Percentiles rank a stretch among this genome's conserved stretches.
These are phyloP conservation scores for Phytophthora capsici DNA, from an alignment of 352 stramenopile species.

Conservation along the genomic window DNA sequence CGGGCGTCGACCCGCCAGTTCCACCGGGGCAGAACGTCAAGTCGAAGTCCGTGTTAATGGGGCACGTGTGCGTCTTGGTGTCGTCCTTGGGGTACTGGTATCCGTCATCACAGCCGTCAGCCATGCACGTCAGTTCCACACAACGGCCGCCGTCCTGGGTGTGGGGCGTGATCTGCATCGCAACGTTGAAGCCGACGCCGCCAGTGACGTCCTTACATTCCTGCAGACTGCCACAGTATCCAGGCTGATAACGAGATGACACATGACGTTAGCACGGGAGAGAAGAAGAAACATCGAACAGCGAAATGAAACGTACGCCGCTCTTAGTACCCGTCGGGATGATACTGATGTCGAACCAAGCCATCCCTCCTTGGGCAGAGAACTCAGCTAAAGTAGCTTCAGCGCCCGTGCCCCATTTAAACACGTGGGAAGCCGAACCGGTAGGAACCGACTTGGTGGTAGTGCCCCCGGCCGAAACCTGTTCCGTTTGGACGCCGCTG, in stretches of 20 bases:
- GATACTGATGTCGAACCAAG: conserved; percentile 80
- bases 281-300: conserved; percentile 12
- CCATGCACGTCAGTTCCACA: conserved; percentile 56
- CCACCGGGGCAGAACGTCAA: conserved; percentile 70
- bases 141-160: conserved; percentile 46
- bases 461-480: conserved; percentile 42
- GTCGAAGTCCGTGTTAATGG: conserved; percentile 52
- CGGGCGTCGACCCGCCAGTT: conserved; percentile 28
- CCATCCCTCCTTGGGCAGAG: conserved; percentile 53
- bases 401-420: conserved; percentile 56
- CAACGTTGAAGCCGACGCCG: conserved; percentile 65
- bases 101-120: conserved; percentile 57
- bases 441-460: conserved; percentile 37
- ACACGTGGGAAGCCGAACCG: conserved; percentile 48
- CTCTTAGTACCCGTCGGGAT: conserved; percentile 71
- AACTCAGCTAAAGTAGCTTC: conserved; percentile 77
- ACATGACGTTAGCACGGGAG: conserved; percentile 23
- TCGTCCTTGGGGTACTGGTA: conserved; percentile 79
- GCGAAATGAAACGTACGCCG: conserved; percentile 48
- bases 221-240: conserved; percentile 57
- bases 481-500: conserved; percentile 28
- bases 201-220: conserved; percentile 69
- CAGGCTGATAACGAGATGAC: conserved; percentile 38
- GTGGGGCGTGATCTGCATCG: conserved; percentile 68
- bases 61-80: conserved; percentile 72